phyloP scores from a whole-genome alignment of 495 filamentous ascomycete species.

The Apodospora peruviana region DNA sequence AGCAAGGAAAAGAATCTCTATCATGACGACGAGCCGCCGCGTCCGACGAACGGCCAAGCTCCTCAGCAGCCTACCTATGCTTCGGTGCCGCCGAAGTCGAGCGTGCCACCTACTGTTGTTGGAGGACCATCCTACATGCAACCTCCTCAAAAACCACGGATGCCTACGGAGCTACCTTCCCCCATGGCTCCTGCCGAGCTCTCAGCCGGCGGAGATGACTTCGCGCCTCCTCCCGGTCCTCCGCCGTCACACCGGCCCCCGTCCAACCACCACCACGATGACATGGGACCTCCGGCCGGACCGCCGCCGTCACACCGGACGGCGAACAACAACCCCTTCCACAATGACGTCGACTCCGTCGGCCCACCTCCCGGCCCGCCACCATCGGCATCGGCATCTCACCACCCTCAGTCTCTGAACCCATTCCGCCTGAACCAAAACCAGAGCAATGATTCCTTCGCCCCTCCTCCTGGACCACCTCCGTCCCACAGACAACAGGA shows the following conservation, averaged over 20 bases:
- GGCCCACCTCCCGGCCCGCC: conserved; percentile 13
- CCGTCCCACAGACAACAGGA: conserved; percentile 17
- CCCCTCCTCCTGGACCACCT: conserved; percentile 31
- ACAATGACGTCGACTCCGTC: background rate
- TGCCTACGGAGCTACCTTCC: background rate
- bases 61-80: conserved; percentile 22
- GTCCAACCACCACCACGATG: background rate
- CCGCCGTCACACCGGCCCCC: conserved; percentile 23
- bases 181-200: conserved; percentile 22
- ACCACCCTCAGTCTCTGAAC: too few species aligned
- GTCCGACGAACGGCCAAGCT: conserved; percentile 12
- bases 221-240: conserved; percentile 15
- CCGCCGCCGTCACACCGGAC: conserved; percentile 27
- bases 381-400: too few species aligned
- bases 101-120: conserved; percentile 9
- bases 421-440: too few species aligned
- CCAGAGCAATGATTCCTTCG: conserved; percentile 9
- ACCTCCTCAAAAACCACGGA: conserved; percentile 13
- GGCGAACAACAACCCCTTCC: too few species aligned
- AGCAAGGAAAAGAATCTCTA: conserved; percentile 27
- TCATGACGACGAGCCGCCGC: conserved; percentile 22
- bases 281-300: conserved; percentile 25
- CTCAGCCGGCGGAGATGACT: conserved; percentile 16
- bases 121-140: conserved; percentile 5
- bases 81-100: conserved; percentile 5